A percentile compares a stretch with the other conserved stretches of the same genome.
phyloP scores from a whole-genome alignment of 116 monocot genomes.

The Cymodocea nodosa region DNA sequence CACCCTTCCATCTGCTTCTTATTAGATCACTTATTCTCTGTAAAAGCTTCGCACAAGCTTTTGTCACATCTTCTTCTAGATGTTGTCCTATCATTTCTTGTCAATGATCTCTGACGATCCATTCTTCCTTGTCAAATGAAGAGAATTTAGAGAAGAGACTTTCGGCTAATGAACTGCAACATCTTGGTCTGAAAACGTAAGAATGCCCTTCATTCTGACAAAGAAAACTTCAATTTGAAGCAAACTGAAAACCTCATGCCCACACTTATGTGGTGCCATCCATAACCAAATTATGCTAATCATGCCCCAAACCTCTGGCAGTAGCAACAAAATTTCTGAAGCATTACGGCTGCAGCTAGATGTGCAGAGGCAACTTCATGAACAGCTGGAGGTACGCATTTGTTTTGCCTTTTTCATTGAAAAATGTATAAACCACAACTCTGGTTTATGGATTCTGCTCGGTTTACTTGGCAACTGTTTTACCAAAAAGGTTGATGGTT shows the following conservation, averaged over 20 bases:
- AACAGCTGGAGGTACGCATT: slow-evolving; percentile 22
- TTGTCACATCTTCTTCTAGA: too few relatives aligned
- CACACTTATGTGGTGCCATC: not conserved
- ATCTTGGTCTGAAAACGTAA: slow-evolving; percentile 22
- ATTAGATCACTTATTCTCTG: too few relatives aligned
- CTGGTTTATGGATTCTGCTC: too few relatives aligned
- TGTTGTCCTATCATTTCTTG: too few relatives aligned
- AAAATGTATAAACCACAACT: too few relatives aligned
- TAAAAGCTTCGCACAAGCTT: too few relatives aligned
- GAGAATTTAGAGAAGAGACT: slow-evolving; percentile 10
- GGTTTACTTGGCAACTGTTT: too few relatives aligned
- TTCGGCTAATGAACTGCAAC: not conserved
- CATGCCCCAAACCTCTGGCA: not conserved
- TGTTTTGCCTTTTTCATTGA: too few relatives aligned
- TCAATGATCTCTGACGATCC: not conserved
- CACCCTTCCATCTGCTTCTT: too few relatives aligned
- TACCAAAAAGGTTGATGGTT: too few relatives aligned
- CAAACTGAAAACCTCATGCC: too few relatives aligned
- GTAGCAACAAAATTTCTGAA: slow-evolving; percentile 21
- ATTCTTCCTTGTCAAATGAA: slow-evolving; percentile 7
- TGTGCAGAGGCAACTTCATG: slow-evolving; percentile 26
- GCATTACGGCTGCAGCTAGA: slow-evolving; percentile 29
- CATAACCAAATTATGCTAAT: not conserved
- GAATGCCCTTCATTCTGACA: not conserved
- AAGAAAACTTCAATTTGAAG: not conserved